Percentiles rank a stretch among this genome's conserved stretches.
Evolutionary conservation across 148 eudicot species (phyloP).

Genomic region (Agrostemma githago): DNA sequence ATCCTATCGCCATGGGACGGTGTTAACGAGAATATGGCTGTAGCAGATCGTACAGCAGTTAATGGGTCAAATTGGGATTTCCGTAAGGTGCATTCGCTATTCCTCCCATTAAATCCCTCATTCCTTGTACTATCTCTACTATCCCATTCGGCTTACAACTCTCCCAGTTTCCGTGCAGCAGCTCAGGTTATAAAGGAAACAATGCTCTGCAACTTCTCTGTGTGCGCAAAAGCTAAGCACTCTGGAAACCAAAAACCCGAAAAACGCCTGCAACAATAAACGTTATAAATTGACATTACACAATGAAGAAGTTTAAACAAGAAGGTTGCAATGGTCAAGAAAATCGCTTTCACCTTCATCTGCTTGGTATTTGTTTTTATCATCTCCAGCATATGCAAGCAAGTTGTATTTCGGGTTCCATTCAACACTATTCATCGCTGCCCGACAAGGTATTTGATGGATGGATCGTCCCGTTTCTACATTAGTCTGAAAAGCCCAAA

Average conservation of each 20-base stretch:
- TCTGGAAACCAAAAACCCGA: slow-evolving; percentile 84
- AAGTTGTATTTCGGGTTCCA: slow-evolving; percentile 92
- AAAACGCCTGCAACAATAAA: slow-evolving; percentile 60
- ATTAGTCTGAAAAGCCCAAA: slow-evolving; percentile 46
- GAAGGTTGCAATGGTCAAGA: neutral
- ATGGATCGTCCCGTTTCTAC: slow-evolving; percentile 82
- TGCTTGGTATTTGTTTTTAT: slow-evolving; percentile 89
- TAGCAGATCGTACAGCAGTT: too few relatives aligned
- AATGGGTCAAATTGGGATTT: too few relatives aligned
- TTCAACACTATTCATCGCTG: slow-evolving; percentile 98
- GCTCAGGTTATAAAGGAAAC: neutral
- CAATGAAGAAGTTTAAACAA: neutral
- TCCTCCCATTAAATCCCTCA: neutral
- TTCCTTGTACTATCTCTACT: neutral
- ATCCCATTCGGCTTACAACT: neutral
- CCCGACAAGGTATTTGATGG: slow-evolving; percentile 93
- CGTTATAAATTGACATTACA: neutral
- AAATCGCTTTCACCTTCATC: slow-evolving; percentile 62
- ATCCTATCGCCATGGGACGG: too few relatives aligned
- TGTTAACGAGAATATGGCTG: too few relatives aligned
- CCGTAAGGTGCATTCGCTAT: too few relatives aligned
- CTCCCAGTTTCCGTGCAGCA: neutral
- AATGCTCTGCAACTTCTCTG: neutral
- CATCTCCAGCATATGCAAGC: slow-evolving; percentile 98
- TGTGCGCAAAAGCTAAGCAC: slow-evolving; percentile 35